A percentile compares a stretch with the other conserved stretches of the same genome.
Evolutionary conservation across 176 grass and related monocot species (phyloP).

Genomic region (Oryza brachyantha): DNA sequence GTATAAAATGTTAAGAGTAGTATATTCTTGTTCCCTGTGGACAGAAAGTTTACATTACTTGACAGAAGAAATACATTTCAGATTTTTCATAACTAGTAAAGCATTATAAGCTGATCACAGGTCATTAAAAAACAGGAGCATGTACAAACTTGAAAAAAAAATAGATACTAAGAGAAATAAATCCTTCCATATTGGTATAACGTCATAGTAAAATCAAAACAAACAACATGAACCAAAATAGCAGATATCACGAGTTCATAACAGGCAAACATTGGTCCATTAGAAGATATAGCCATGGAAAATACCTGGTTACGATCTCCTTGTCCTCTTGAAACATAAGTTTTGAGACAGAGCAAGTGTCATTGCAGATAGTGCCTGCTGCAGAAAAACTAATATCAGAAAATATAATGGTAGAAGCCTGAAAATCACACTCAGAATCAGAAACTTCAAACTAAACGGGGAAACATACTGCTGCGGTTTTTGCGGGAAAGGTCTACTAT

Average conservation of each 20-base stretch:
- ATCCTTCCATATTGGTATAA: not conserved
- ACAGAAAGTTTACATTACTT: not conserved
- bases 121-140: not conserved
- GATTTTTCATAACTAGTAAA: not conserved
- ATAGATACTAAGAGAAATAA: not conserved
- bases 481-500: not conserved
- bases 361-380: not conserved
- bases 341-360: constrained; percentile 18
- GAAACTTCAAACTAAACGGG: not conserved
- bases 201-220: not conserved
- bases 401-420: not conserved
- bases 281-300: not conserved
- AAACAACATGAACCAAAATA: not conserved
- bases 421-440: not conserved
- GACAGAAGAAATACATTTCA: not conserved
- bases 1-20: not conserved
- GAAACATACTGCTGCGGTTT: constrained; percentile 1
- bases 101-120: not conserved
- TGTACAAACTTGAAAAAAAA: not conserved
- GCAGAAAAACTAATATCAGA: not conserved
- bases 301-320: constrained; percentile 37
- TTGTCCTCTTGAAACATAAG: constrained; percentile 25
- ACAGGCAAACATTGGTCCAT: not conserved
- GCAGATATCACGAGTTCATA: not conserved
- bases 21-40: not conserved